A percentile compares a stretch with the other conserved stretches of the same genome.
phyloP scores from a whole-genome alignment of 495 filamentous ascomycete species.

The Sabuloglossum arenarium region DNA sequence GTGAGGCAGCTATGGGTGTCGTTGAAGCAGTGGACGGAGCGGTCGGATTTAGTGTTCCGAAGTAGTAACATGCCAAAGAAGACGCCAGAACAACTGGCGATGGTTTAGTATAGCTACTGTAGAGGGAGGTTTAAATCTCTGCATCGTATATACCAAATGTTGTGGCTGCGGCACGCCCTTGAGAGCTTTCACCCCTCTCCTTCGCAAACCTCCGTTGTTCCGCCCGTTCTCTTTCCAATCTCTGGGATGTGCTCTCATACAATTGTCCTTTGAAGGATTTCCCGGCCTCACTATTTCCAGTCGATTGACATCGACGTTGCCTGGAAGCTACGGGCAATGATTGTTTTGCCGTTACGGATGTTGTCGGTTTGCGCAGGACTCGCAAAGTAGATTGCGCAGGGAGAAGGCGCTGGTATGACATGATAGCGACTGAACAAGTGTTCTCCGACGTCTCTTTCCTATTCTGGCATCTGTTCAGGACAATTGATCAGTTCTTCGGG shows the following conservation, averaged over 20 bases:
- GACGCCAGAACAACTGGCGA: constrained; percentile 34
- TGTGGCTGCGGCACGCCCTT: constrained; percentile 34
- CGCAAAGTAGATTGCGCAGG: background rate
- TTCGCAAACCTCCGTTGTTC: constrained; percentile 45
- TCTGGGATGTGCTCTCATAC: constrained; percentile 59
- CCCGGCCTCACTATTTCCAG: background rate
- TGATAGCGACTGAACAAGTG: background rate
- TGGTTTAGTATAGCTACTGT: background rate
- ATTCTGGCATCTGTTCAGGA: background rate
- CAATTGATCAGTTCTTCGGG: background rate
- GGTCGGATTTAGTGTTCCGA: constrained; percentile 40
- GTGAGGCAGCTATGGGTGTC: constrained; percentile 37
- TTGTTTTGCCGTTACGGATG: background rate
- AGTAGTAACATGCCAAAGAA: constrained; percentile 42
- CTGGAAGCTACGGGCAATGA: background rate
- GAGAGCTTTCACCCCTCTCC: constrained; percentile 28
- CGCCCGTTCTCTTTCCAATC: constrained; percentile 51
- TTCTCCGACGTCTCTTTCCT: background rate
- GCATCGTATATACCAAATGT: constrained; percentile 33
- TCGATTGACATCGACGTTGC: background rate
- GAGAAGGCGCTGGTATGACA: background rate
- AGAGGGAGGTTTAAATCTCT: background rate
- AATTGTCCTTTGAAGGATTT: constrained; percentile 65
- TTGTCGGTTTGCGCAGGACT: background rate
- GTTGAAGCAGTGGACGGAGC: constrained; percentile 49